Base-by-base conservation (phyloP, 2,329 filamentous ascomycete species). In the Dothistroma pini region DNA sequence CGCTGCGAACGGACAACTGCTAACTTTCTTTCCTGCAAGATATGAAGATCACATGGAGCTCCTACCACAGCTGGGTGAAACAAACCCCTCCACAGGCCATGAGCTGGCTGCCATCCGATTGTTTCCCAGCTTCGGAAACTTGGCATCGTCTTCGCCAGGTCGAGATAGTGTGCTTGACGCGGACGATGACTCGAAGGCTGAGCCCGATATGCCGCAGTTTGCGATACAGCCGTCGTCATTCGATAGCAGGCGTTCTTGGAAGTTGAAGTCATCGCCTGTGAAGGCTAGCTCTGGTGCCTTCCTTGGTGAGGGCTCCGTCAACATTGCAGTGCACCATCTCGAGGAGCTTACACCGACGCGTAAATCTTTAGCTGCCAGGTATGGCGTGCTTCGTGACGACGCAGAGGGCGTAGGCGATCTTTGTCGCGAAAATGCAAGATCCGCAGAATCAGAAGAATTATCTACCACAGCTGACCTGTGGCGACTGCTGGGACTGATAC, bases 351-450 rank as follows among this genome's bases (percentile, higher is more conserved):
- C 96, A n/a, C 93, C 93, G 0, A 89, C 90, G 2, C 95, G 92
- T 73, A 83, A 83, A 61, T 82, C 86, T 58, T 83, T 97, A 63
- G 95, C 92, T 1, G 80, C 86, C 60, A 85, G 89, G 66, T 99
- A 97, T 75, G 84, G 83, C 25, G 89, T 97, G 14, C 93, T 95
- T 72, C 92, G 92, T 3, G 86, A 92, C 63, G 89, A 89, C 0
- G 62, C 61, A 14, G 63, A 68, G 31, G 50, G 57, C 16, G 61
- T 61, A 4, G 84, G 86, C n/a, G 84, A 89, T 41, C 86, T 96
- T 3, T 97, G 93, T 75, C 81, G 84, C 50, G 89, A 96, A 69
- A 99, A 99, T 74, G 90, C 92, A 9, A 77, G 78, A 1, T 86
- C 96, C 51, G 93, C 93, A 9, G 82, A 86, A 66, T 87, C 85